These are phyloP conservation scores for Xylaria curta DNA, from an alignment of 495 filamentous ascomycete species.

Conservation along the genomic window DNA sequence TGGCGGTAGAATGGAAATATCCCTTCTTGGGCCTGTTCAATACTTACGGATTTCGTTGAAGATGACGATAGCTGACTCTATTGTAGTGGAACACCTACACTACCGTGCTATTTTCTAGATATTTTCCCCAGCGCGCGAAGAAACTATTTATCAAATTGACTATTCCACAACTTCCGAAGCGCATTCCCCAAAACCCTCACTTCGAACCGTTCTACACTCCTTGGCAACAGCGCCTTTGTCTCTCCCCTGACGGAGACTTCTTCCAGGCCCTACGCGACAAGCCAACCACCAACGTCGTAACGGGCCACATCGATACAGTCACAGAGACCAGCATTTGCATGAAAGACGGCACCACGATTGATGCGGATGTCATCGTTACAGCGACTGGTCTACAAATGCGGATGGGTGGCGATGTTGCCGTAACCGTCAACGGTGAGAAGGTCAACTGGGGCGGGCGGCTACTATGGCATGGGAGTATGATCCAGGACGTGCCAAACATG, in stretches of 20 bases:
- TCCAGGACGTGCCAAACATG: constrained; percentile 65
- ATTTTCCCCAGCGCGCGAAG: constrained; percentile 60
- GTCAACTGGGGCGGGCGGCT: constrained; percentile 54
- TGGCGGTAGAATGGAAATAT: not conserved
- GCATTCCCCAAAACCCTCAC: constrained; percentile 65
- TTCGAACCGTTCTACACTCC: constrained; percentile 76
- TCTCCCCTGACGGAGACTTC: constrained; percentile 76
- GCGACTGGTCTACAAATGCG: constrained; percentile 72
- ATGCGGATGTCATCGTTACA: constrained; percentile 75
- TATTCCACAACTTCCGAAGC: constrained; percentile 57
- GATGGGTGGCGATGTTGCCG: constrained; percentile 55
- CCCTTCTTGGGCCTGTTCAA: not conserved
- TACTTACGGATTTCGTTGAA: not conserved
- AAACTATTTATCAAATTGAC: constrained; percentile 53
- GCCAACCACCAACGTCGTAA: constrained; percentile 67
- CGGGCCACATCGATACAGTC: constrained; percentile 70
- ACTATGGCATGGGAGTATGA: constrained; percentile 66
- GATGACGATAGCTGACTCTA: not conserved
- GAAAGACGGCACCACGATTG: constrained; percentile 60
- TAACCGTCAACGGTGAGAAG: constrained; percentile 63
- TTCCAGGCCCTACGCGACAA: constrained; percentile 61
- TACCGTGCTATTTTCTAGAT: constrained; percentile 53
- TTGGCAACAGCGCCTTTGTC: constrained; percentile 77
- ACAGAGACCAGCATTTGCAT: constrained; percentile 64
- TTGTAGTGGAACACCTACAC: constrained; percentile 2